Evolutionary conservation across 73 alveolate species (phyloP).

Genomic region (Halteria grandinella): DNA sequence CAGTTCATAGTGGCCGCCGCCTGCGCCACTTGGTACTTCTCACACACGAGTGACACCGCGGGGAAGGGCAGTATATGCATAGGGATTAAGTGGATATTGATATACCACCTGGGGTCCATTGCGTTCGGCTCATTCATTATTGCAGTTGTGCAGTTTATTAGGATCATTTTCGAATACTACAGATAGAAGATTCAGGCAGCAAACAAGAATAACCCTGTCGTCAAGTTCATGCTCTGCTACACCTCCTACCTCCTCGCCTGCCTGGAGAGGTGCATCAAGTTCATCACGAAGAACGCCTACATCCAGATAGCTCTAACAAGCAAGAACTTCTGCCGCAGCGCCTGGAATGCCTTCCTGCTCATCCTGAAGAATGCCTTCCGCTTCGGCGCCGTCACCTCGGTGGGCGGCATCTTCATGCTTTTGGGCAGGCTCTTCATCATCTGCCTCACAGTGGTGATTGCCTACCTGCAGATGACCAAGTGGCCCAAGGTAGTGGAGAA

Average conservation of each 20-base stretch:
- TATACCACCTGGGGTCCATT: constrained; percentile 97
- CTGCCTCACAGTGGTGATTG: constrained; percentile 79
- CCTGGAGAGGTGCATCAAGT: constrained; percentile 93
- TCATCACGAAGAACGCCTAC: constrained; percentile 94
- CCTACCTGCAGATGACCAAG: constrained; percentile 81
- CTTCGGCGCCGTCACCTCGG: constrained; percentile 86
- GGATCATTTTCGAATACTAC: constrained; percentile 86
- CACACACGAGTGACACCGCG: constrained; percentile 90
- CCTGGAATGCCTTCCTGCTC: constrained; percentile 94
- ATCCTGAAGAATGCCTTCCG: constrained; percentile 95
- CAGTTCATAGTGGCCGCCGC: constrained; percentile 91
- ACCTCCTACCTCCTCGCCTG: constrained; percentile 90
- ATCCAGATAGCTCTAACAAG: constrained; percentile 95
- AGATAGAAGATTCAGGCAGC: constrained; percentile 82
- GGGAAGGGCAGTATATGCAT: constrained; percentile 82
- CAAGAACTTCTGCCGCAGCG: constrained; percentile 94
- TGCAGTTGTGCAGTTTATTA: constrained; percentile 93
- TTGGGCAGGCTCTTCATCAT: constrained; percentile 91
- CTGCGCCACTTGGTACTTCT: constrained; percentile 96
- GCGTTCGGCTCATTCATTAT: constrained; percentile 97
- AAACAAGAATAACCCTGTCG: constrained; percentile 77
- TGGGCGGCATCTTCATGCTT: constrained; percentile 92
- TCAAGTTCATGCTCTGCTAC: constrained; percentile 86
- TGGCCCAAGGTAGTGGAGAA: constrained; percentile 50
- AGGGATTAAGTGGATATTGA: constrained; percentile 90